A percentile compares a stretch with the other conserved stretches of the same genome.
Conservation (phyloP, 768 basidiomycete species). For the Arthromyces matolae region DNA sequence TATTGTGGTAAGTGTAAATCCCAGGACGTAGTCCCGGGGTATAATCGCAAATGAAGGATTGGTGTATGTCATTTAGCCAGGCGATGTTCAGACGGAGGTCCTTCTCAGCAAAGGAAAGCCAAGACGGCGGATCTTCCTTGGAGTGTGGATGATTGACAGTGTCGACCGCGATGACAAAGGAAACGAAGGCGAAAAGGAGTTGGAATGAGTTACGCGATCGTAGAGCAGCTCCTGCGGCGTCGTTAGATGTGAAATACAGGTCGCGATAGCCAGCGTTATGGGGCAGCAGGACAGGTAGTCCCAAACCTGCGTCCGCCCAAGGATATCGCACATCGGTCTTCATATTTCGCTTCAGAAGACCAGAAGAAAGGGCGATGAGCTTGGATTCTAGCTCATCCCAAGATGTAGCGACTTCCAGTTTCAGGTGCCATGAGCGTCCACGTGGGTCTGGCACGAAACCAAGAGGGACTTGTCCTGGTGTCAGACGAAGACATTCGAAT, state of each 20-base stretch:
- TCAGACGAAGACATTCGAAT: neutral
- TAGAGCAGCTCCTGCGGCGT: neutral
- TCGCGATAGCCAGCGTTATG: neutral
- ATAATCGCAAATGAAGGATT: conserved; percentile 2
- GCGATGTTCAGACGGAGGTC: neutral
- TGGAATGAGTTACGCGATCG: neutral
- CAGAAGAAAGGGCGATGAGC: neutral
- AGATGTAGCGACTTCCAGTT: neutral
- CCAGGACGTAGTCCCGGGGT: neutral
- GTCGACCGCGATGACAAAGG: conserved; percentile 6
- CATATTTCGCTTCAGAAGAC: neutral
- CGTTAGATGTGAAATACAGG: neutral
- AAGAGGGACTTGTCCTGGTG: neutral
- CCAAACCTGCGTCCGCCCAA: neutral
- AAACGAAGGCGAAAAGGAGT: neutral
- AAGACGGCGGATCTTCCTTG: neutral
- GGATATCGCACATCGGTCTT: neutral
- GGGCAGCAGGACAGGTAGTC: too few species aligned
- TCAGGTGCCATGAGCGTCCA: neutral
- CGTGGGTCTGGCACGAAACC: neutral
- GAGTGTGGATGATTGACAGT: neutral
- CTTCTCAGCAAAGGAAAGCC: conserved; percentile 1
- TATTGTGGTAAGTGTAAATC: neutral
- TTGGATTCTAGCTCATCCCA: conserved; percentile 2
- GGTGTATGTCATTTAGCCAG: neutral